Percentiles rank a stretch among this genome's conserved stretches.
Evolutionary conservation across 495 filamentous ascomycete species (phyloP).

Genomic region (Hypoxylon fuscum): DNA sequence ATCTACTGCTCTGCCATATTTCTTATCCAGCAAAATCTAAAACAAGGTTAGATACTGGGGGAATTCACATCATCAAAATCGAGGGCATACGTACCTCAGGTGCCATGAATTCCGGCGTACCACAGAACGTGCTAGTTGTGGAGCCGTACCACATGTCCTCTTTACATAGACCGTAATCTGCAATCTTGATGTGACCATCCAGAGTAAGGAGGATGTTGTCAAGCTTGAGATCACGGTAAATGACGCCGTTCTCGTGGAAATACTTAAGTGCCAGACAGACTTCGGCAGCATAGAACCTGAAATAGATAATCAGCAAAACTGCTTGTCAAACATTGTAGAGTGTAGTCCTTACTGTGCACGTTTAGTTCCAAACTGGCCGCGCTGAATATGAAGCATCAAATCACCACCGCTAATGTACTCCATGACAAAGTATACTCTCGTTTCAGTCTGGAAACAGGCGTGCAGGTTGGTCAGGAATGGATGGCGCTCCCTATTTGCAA

Average conservation of each 20-base stretch:
- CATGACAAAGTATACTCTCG: conserved; percentile 99
- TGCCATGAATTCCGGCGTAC: conserved; percentile 99
- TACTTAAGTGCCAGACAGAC: conserved; percentile 98
- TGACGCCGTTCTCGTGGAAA: conserved; percentile 99
- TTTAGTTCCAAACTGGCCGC: conserved; percentile 94
- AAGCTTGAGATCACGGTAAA: conserved; percentile 98
- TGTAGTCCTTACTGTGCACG: conserved; percentile 95
- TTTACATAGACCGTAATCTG: conserved; percentile 98
- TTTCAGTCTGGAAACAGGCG: conserved; percentile 99
- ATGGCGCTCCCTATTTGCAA: conserved; percentile 97
- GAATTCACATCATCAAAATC: background rate
- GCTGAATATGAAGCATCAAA: conserved; percentile 98
- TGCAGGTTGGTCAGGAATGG: conserved; percentile 96
- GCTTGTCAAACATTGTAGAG: too few species aligned
- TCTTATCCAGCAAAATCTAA: conserved; percentile 96
- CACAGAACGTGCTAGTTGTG: conserved; percentile 97
- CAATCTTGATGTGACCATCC: conserved; percentile 98
- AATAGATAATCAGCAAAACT: conserved; percentile 7
- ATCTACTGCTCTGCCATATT: conserved; percentile 97
- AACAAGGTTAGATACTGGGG: conserved; percentile 19
- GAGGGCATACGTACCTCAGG: conserved; percentile 75
- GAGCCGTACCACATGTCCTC: conserved; percentile 99
- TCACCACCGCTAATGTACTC: conserved; percentile 99
- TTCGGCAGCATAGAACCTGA: conserved; percentile 95
- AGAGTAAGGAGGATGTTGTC: conserved; percentile 97